Percentiles rank a stretch among this genome's conserved stretches.
phyloP scores from a whole-genome alignment of 2,329 filamentous ascomycete species.

The Penicillium sclerotigenum region DNA sequence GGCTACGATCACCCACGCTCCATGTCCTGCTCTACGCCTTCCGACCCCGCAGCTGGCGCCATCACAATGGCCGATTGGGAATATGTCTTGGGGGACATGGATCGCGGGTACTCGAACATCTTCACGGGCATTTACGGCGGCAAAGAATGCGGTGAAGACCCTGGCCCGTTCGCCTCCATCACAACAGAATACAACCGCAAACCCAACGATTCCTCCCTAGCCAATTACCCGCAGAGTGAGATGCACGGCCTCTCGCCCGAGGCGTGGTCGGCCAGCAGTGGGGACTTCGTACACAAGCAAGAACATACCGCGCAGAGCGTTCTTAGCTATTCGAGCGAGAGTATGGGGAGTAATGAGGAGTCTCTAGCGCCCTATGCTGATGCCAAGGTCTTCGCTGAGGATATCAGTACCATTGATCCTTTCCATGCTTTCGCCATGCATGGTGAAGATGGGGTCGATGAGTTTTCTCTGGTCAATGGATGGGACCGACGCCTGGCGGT shows the following conservation, averaged over 20 bases:
- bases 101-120: conserved; percentile 76
- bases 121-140: conserved; percentile 53
- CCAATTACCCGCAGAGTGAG: conserved; percentile 23
- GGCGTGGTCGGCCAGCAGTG: conserved; percentile 39
- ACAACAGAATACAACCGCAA: conserved; percentile 33
- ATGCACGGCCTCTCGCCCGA: conserved; percentile 40
- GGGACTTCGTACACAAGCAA: conserved; percentile 33
- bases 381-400: conserved; percentile 25
- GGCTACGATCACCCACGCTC: conserved; percentile 28
- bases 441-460: conserved; percentile 31
- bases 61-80: conserved; percentile 76
- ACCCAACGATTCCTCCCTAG: conserved; percentile 18
- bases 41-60: conserved; percentile 31
- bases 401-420: conserved; percentile 32
- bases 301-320: conserved; percentile 50
- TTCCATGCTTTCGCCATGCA: conserved; percentile 41
- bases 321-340: conserved; percentile 60
- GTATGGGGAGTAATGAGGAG: conserved; percentile 54
- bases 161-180: conserved; percentile 36
- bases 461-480: conserved; percentile 30
- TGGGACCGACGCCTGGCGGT: conserved; percentile 38
- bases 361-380: conserved; percentile 22
- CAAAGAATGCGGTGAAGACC: conserved; percentile 39
- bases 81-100: conserved; percentile 72
- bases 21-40: conserved; percentile 46